Conservation (phyloP, 768 basidiomycete species). For the Crepidotus variabilis region DNA sequence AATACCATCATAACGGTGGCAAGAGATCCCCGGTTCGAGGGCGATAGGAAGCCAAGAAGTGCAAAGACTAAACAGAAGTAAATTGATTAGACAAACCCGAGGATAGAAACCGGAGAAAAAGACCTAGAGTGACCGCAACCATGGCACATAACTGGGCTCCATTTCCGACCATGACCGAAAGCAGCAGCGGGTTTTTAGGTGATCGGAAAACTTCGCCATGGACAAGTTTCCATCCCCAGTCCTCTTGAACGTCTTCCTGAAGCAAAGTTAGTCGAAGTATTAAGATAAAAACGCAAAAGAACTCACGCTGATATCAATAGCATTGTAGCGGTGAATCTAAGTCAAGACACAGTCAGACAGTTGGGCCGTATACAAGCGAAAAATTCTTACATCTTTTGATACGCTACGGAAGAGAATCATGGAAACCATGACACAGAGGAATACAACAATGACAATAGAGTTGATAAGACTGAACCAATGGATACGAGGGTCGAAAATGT, state of each 20-base stretch:
- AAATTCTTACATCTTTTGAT: conserved; percentile 70
- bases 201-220: conserved; percentile 95
- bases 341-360: conserved; percentile 10
- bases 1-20: conserved; percentile 93
- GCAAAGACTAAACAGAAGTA: conserved; percentile 68
- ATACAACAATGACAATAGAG: conserved; percentile 85
- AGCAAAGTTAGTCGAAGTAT: conserved; percentile 3
- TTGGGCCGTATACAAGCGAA: neutral
- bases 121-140: conserved; percentile 84
- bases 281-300: neutral
- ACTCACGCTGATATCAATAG: conserved; percentile 82
- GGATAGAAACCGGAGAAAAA: conserved; percentile 6
- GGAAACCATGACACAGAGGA: conserved; percentile 91
- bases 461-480: conserved; percentile 97
- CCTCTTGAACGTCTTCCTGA: conserved; percentile 94
- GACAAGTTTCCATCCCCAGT: conserved; percentile 97
- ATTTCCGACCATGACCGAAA: conserved; percentile 89
- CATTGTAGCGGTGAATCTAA: conserved; percentile 93
- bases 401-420: conserved; percentile 87
- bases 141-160: conserved; percentile 84
- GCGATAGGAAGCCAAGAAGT: conserved; percentile 88
- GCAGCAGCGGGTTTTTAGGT: conserved; percentile 69
- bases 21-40: conserved; percentile 91
- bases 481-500: conserved; percentile 89
- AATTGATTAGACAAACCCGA: neutral